Evolutionary conservation across 2,329 filamentous ascomycete species (phyloP), one percentile per base, ranked within the genome.

Genomic region (Penicillium sp.): DNA sequence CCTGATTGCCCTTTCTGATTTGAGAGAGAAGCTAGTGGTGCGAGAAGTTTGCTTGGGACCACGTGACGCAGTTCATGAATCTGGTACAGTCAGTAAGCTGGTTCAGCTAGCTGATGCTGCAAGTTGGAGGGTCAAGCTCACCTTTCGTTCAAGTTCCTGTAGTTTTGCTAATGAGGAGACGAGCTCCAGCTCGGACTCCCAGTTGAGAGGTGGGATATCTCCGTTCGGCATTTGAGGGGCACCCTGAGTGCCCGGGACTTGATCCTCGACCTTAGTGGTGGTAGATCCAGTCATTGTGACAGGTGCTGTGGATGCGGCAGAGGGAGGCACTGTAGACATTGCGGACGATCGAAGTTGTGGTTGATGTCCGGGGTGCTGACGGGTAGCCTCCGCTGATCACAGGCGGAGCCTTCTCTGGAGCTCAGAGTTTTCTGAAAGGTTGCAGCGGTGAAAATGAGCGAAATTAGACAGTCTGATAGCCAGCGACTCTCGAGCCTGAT

Each of bases 61-160:
- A 79, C 67, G 24, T 70, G 71, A 49, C 78, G 78, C 16, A 81
- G 68, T 60, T 75, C 70, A 54, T 78, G 76, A 52, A 80, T 77
- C 77, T 80, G 54, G 14, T 6, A 9, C 18, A 11, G 56, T 68
- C 51, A 67, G 57, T 14, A 46, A 44, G 37, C 40, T 18, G 19
- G 33, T 39, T 36, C 35, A 40, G 4, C 14, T 36, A 11, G 18
- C 33, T 50, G 31, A 31, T 31, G 13, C 11, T 3, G 31, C 27
- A 19, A 35, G 6, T 4, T 6, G 7, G 24, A 11, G 13, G 19
- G 9, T 22, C 16, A 39, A 14, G 54, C 62, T 36, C 40, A 74
- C 72, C 62, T 65, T 72, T 11, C 67, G 58, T 54, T 78, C 76
- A 27, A 78, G 60, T 56, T 78, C 69, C 59, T 78, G 76, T 3